Percentiles rank a stretch among this genome's conserved stretches.
phyloP scores from a whole-genome alignment of 1,284 basidiomycete genomes.

The Tremellales sp. region DNA sequence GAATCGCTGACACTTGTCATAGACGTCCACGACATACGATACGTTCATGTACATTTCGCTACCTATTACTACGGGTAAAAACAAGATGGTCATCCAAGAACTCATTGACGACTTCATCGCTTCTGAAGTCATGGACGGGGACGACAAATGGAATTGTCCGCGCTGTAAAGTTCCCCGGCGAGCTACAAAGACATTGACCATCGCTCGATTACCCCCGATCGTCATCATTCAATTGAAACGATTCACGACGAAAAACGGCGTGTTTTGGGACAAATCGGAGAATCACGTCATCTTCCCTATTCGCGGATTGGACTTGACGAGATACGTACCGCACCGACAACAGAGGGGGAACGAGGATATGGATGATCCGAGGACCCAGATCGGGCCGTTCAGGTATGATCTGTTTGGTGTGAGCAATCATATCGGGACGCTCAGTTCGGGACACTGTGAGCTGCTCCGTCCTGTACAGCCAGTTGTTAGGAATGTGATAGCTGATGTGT shows the following conservation, averaged over 20 bases:
- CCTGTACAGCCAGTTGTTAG: neutral
- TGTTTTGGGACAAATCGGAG: conserved; percentile 92
- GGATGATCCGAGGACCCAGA: conserved; percentile 72
- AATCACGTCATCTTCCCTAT: conserved; percentile 85
- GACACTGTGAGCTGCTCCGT: conserved; percentile 71
- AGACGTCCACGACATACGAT: conserved; percentile 98
- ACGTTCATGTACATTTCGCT: conserved; percentile 94
- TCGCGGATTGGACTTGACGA: conserved; percentile 76
- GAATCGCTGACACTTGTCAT: conserved; percentile 8
- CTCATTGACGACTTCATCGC: conserved; percentile 90
- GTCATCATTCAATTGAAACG: conserved; percentile 94
- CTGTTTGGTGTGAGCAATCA: conserved; percentile 89
- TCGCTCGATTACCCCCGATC: conserved; percentile 86
- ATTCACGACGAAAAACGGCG: conserved; percentile 79
- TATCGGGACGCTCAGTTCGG: conserved; percentile 80
- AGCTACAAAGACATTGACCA: conserved; percentile 78
- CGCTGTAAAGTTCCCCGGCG: conserved; percentile 79
- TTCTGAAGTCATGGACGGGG: conserved; percentile 85
- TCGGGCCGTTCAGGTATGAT: conserved; percentile 81
- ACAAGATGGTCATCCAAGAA: conserved; percentile 68
- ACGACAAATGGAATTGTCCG: conserved; percentile 94
- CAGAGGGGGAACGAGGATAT: conserved; percentile 55
- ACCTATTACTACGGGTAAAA: conserved; percentile 69
- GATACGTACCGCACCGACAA: conserved; percentile 80
- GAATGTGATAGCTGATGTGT: neutral